These are phyloP conservation scores for Epichloe sibirici DNA, from an alignment of 2,329 filamentous ascomycete species.

Conservation along the genomic window DNA sequence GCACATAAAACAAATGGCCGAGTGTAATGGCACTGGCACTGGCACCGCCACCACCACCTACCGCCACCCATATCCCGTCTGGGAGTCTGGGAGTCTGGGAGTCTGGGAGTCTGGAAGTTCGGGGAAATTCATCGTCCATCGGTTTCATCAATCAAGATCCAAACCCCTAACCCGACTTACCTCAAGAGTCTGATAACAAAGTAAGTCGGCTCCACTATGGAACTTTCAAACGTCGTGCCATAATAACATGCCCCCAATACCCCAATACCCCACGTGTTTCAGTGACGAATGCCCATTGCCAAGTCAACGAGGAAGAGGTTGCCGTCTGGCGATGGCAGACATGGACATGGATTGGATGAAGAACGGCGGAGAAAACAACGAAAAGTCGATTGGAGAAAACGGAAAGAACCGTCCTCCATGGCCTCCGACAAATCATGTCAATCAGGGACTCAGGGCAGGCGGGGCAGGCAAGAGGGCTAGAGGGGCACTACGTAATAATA, in stretches of 20 bases:
- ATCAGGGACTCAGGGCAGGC: background rate
- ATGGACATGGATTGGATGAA: background rate
- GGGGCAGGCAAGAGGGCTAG: too few species aligned
- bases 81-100: too few species aligned
- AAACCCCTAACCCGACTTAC: background rate
- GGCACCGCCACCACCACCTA: too few species aligned
- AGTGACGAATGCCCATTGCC: constrained; percentile 14
- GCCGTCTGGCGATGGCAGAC: background rate
- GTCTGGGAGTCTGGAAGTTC: too few species aligned
- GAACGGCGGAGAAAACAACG: background rate
- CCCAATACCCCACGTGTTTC: constrained; percentile 10
- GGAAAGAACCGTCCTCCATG: too few species aligned
- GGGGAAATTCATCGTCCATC: background rate
- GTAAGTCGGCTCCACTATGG: background rate
- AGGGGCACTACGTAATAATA: too few species aligned
- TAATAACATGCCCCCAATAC: background rate
- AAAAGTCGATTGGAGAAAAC: background rate
- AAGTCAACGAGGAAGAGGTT: constrained; percentile 9
- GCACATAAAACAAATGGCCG: background rate
- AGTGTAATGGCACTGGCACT: background rate
- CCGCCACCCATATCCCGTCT: too few species aligned
- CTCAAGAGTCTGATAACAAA: background rate
- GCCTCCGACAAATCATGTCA: background rate
- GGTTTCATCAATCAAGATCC: background rate
- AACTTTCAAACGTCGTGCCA: background rate